Evolutionary conservation across 2,329 filamentous ascomycete genomes (phyloP), one percentile per base, ranked within the genome.

Genomic region (Penicillium sp.): DNA sequence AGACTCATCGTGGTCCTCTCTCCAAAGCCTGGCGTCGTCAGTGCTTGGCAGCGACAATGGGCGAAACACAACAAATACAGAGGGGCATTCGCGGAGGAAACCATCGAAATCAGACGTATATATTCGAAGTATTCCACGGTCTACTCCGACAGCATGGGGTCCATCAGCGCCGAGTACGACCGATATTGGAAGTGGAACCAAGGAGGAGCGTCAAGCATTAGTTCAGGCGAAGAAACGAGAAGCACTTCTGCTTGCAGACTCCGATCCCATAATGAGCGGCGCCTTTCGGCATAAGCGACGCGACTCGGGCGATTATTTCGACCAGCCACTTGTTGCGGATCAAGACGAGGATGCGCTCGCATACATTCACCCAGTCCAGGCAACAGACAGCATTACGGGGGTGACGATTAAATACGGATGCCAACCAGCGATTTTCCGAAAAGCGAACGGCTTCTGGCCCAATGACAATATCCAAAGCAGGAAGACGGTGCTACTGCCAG

Each of bases 381-480:
- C 89, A 15, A 86, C 86, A 49, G 95, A 99, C 78, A 98, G 93
- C 1, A 88, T 98, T 69, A 93, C 93, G 1, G 94, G 95, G 2
- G 88, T 99, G 55, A 90, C 95, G 56, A 89, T 99, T 67, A 91
- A 89, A 70, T 99, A 96, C 78, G 90, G 91, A 70, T 98, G 94
- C 75, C 87, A 91, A 65, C 88, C 93, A 59, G 90, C 93, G 53
- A 85, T 90, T 1, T 89, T 99, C 67, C 86, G 92, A 61, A 95
- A 91, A 75, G 89, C 92, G 42, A 99, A 99, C 75, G 88, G 95
- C 12, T 88, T 99, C 72, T 99, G 95, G 95, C 92, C 93, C 7
- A 92, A 93, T 66, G 95, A 98, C 74, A 92, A 88, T 65, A 90
- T 98, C 38, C 94, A 97, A 75, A 87, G 89, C 53, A 88, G 93